Evolutionary conservation across 345 rosid species (phyloP), one percentile per base, ranked within the genome.

Genomic region (Toxicodendron radicans): DNA sequence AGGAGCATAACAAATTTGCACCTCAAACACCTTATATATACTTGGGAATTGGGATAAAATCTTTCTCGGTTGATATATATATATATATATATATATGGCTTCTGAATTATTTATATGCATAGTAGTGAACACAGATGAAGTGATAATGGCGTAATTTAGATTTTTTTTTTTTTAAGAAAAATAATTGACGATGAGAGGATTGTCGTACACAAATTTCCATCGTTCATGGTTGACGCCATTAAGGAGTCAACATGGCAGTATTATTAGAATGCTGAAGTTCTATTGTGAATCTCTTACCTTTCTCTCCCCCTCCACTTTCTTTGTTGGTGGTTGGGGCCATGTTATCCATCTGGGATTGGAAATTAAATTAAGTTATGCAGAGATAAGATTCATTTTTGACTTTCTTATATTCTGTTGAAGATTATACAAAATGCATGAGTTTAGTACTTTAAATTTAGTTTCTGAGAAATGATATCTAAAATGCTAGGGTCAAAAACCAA

Each of bases 331-430:
- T 48, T 38, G 51, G 33, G 53, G 32, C 14, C 24, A 8, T 9
- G 66, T 52, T 16, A 27, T 52, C 30, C 21, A n/a, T 52, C 41
- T 23, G 58, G 35, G 23, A 23, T 24, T 23, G 9, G 35, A 27
- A 66, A 7, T n/a, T 58, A 33, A 73, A 52, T 67, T 73, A 32
- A 62, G 64, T 43, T 32, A n/a, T 49, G 67, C 13, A 30, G 58
- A 46, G 30, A 27, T 27, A 1, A 46, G 66, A 49, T 57, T 38
- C 8, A 38, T 38, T 48, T 12, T 48, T 48, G 13, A 11, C 17
- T 48, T 48, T 48, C 52, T 48, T 48, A 57, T 20, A 21, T 23
- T 57, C 43, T 38, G 43, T 38, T 35, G 43, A 38, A 5, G 43
- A 38, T 38, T 38, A 38, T 38, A 38, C 9, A 38, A 38, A 38